A percentile compares a stretch with the other conserved stretches of the same genome.
Conservation (phyloP, 306 rosid species). For the Lupinus albus region DNA sequence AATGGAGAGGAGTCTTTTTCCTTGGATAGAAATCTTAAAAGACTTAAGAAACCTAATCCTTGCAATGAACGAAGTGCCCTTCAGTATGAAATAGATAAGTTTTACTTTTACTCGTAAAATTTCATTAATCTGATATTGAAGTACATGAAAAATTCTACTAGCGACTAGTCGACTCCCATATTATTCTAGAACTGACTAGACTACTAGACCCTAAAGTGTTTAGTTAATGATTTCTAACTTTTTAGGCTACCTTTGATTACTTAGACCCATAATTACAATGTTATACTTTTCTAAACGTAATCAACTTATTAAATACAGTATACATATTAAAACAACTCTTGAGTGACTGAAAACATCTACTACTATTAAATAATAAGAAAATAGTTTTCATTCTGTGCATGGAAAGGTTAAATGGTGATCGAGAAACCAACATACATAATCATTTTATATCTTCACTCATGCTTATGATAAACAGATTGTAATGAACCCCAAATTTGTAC, state of each 20-base stretch:
- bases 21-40: constrained; percentile 16
- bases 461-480: constrained; percentile 3
- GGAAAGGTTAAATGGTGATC: not conserved
- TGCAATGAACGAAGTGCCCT: not conserved
- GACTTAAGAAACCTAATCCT: constrained; percentile 7
- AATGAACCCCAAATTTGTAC: constrained; percentile 1
- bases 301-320: not conserved
- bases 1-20: not conserved
- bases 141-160: not conserved
- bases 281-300: not conserved
- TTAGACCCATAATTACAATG: not conserved
- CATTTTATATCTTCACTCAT: not conserved
- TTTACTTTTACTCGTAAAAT: not conserved
- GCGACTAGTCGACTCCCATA: not conserved
- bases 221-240: not conserved
- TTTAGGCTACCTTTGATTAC: not conserved
- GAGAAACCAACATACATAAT: constrained; percentile 6
- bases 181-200: not conserved
- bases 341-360: constrained; percentile 4
- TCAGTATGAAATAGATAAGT: not conserved
- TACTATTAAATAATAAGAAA: constrained; percentile 1
- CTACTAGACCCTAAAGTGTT: not conserved
- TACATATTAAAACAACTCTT: not conserved
- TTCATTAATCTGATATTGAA: constrained; percentile 1
- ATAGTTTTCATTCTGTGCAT: constrained; percentile 4